Base-by-base conservation (phyloP, 345 rosid species). In the Firmiana major region DNA sequence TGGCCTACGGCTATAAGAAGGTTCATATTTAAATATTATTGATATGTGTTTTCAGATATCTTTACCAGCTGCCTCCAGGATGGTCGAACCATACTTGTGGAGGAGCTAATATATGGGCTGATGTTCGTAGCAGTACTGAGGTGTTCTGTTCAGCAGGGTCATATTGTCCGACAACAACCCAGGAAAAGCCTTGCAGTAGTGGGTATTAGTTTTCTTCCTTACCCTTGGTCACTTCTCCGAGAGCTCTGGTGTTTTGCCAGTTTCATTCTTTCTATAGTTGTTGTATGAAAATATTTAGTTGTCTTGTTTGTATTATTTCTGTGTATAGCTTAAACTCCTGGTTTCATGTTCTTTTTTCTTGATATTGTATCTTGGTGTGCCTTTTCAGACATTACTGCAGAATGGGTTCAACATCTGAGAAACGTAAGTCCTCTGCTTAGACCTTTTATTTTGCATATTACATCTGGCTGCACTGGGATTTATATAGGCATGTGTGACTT, bases 31-130 rank as follows among this genome's bases (percentile, higher is more conserved):
- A 31, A 63, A 42, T 17, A 26, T n/a, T 71, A 10, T 53, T 22
- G 53, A 34, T 60, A 49, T 73, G 75, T 54, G 45, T 31, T 74
- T 89, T 67, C 90, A 93, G 99, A 83, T 96, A 96, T 62, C 77
- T 77, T 75, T 96, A 96, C 84, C 99, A 92, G 63, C 82, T 89
- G 46, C 94, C 97, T 77, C 85, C 90, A 16, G 95, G 90, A 77
- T 13, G 63, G 80, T 84, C 88, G 66, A 87, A 89, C 86, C 97
- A 91, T 81, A 88, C 93, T 34, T 96, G 99, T 80, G 98, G 99
- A 76, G 98, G 98, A 67, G 98, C 99, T 79, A 88, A 96, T 74
- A 77, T 91, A 71, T 96, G 99, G 99, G 93, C 97, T 1, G 97
- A 93, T 86, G 81, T 92, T 65, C 78, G 48, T 64, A 83, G 84